Evolutionary conservation across 1,284 basidiomycete species (phyloP), one percentile per base, ranked within the genome.

Genomic region (Schizophyllum commune): DNA sequence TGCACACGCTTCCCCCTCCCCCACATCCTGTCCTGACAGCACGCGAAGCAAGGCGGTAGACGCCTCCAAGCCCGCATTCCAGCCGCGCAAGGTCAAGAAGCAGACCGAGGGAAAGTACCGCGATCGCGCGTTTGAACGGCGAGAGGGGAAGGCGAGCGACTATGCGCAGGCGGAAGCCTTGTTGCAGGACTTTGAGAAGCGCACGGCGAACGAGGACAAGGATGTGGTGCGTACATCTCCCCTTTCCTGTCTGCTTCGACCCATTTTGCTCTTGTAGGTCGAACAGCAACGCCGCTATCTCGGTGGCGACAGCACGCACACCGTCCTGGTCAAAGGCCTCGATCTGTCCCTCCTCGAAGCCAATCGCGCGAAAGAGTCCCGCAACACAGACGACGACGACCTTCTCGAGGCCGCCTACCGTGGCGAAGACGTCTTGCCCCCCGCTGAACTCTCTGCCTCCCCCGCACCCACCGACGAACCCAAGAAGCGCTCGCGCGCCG

Each of bases 301-400:
- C 1, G 94, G 94, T n/a, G 93, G 93, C 39, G 93, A 96, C 72
- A 84, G 85, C 53, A 83, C 88, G 60, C 92, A 96, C 71, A 87
- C 90, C 2, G 84, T 95, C 56, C 83, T 95, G 4, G 92, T 95
- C 52, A 96, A 94, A 68, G 92, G 94, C n/a, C 84, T 97, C 34
- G 94, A 97, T 70, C 84, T 88, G 70, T 87, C 92, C 0, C 81
- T 96, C 3, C 77, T 97, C 7, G 91, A 94, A 67, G 89, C 92
- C 68, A 87, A 92, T 66, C 92, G 86, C 73, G 90, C 91, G 0
- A 83, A 83, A 13, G 74, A 72, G 0, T 79, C 81, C 8, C 73
- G 77, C 7, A 72, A 79, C 20, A 79, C 78, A 2, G 83, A 81
- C 19, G 83, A 87, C 60, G 87, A 90, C 60, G 90, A 90, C 22